phyloP scores from a whole-genome alignment of 192 early-diverging fungal genomes.

The Podila verticillata region DNA sequence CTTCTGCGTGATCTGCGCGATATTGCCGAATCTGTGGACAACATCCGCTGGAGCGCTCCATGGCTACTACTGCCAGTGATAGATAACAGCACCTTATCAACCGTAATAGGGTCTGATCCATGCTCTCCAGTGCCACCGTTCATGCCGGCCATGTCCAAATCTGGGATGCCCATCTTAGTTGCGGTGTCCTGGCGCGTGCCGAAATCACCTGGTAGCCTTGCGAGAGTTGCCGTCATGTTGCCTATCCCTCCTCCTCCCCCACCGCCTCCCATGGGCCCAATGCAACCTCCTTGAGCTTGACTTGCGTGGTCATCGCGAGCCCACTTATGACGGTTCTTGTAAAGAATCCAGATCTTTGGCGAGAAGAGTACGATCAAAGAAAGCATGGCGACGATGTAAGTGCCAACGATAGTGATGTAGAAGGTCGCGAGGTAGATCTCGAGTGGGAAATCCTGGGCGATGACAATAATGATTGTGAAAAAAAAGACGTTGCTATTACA shows the following conservation, averaged over 20 bases:
- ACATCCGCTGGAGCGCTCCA: background rate
- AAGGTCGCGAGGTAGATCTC: conserved; percentile 24
- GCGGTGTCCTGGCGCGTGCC: background rate
- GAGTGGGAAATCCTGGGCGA: conserved; percentile 12
- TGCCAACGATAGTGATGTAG: conserved; percentile 12
- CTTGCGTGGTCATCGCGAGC: background rate
- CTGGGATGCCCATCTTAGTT: background rate
- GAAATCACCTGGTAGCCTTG: conserved; percentile 8
- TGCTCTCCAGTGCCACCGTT: too few relatives aligned
- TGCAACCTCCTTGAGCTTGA: background rate
- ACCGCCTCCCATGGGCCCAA: background rate
- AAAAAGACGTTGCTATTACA: conserved; percentile 23
- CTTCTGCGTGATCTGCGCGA: background rate
- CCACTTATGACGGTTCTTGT: conserved; percentile 9
- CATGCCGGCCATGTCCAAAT: background rate
- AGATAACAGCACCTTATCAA: background rate
- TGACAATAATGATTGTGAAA: conserved; percentile 14
- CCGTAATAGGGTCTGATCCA: background rate
- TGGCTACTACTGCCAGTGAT: too few relatives aligned
- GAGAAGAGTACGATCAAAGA: conserved; percentile 15
- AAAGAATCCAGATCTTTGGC: conserved; percentile 32
- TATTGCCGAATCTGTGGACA: background rate
- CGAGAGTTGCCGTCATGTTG: background rate
- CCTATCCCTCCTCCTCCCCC: conserved; percentile 1
- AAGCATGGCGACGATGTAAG: background rate